A percentile compares a stretch with the other conserved stretches of the same genome.
phyloP scores from a whole-genome alignment of 1,139 yeast species.

The Trichomonascaceae sp. region DNA sequence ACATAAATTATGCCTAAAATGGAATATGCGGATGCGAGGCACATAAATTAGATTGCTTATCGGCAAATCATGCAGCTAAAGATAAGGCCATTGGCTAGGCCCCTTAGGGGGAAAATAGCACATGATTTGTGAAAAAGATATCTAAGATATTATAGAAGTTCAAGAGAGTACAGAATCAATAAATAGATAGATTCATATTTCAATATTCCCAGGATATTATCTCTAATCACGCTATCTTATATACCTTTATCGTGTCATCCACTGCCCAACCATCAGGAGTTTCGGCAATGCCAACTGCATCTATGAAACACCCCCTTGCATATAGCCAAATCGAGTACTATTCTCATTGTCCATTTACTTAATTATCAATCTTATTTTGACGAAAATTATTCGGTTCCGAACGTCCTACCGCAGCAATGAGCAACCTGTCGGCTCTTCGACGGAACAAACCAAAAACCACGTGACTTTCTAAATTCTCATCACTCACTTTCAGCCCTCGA shows the following conservation, averaged over 20 bases:
- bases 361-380: not conserved
- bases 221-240: no score
- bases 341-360: not conserved
- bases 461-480: not conserved
- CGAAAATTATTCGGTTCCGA: not conserved
- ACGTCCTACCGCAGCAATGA: not conserved
- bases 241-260: not conserved
- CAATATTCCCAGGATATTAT: no score
- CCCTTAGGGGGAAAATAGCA: not conserved
- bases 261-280: not conserved
- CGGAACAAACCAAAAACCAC: not conserved
- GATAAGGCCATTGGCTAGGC: not conserved
- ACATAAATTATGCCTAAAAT: not conserved
- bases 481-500: not conserved
- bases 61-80: not conserved
- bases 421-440: not conserved
- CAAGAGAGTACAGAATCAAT: no score
- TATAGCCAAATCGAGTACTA: not conserved
- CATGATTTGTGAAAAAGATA: not conserved
- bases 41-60: not conserved
- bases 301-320: not conserved
- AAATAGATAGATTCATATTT: no score
- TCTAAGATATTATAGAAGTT: no score
- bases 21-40: not conserved
- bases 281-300: not conserved